These are phyloP conservation scores for Flaveria sonorensis DNA, from an alignment of 129 eudicot species.

Conservation along the genomic window DNA sequence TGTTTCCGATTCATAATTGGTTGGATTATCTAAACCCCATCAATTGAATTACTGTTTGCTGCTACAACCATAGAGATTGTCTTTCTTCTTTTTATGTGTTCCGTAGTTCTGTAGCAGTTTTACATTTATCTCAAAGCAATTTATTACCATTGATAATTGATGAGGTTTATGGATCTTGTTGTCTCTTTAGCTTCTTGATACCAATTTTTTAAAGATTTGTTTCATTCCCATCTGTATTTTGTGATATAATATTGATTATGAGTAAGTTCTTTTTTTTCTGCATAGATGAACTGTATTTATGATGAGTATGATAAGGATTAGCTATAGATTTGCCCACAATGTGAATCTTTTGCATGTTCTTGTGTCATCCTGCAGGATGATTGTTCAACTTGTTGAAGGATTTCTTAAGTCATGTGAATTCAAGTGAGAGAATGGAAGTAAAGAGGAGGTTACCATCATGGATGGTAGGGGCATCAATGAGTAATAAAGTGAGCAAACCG, in stretches of 20 bases:
- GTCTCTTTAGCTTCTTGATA: constrained; percentile 17
- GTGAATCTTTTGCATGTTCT: constrained; percentile 4
- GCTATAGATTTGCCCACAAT: constrained; percentile 11
- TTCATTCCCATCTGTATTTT: background rate
- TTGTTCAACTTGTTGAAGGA: constrained; percentile 16
- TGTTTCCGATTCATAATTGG: background rate
- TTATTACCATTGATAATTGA: background rate
- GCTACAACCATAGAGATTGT: too few relatives aligned
- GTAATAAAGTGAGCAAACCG: constrained; percentile 33
- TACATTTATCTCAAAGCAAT: too few relatives aligned
- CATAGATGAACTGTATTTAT: background rate
- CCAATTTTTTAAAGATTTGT: background rate
- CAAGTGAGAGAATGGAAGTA: constrained; percentile 26
- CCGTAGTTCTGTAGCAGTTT: too few relatives aligned
- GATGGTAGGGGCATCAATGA: constrained; percentile 46
- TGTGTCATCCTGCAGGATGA: constrained; percentile 26
- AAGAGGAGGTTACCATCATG: constrained; percentile 56
- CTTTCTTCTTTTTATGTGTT: too few relatives aligned
- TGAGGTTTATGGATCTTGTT: background rate
- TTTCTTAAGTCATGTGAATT: background rate
- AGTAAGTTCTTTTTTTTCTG: background rate
- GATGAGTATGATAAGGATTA: background rate
- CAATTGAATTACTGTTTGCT: constrained; percentile 2
- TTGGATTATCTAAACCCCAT: background rate
- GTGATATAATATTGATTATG: background rate